These are phyloP conservation scores for Aaosphaeria arxii DNA, from an alignment of 2,329 filamentous ascomycete genomes.

Conservation along the genomic window DNA sequence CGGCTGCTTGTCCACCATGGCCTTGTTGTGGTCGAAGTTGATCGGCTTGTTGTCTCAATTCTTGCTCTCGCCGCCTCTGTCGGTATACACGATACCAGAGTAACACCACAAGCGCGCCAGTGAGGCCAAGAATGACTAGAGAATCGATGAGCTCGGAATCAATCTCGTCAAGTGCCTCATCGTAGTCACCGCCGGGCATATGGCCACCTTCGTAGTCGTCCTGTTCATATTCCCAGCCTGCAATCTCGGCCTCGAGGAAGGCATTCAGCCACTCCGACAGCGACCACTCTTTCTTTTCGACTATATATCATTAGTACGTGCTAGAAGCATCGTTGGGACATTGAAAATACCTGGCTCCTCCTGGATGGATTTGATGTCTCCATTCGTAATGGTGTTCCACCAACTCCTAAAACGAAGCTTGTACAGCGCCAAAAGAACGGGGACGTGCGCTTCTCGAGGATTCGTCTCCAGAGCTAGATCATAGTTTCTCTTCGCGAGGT, in stretches of 20 bases:
- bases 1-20: slow-evolving; percentile 7
- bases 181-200: slow-evolving; percentile 52
- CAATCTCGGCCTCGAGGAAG: slow-evolving; percentile 64
- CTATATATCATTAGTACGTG: slow-evolving; percentile 41
- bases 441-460: slow-evolving; percentile 80
- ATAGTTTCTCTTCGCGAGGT: slow-evolving; percentile 94
- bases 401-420: slow-evolving; percentile 83
- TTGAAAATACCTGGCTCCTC: slow-evolving; percentile 72
- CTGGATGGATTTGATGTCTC: slow-evolving; percentile 87
- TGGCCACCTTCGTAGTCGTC: slow-evolving; percentile 44
- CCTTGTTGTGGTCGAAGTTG: slow-evolving; percentile 24
- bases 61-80: slow-evolving; percentile 43
- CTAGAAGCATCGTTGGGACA: not conserved
- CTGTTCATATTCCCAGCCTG: slow-evolving; percentile 54
- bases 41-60: slow-evolving; percentile 25
- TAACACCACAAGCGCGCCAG: slow-evolving; percentile 69
- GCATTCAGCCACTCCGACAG: slow-evolving; percentile 83
- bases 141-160: slow-evolving; percentile 83
- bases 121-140: slow-evolving; percentile 75
- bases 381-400: slow-evolving; percentile 91
- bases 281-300: slow-evolving; percentile 69
- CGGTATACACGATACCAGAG: slow-evolving; percentile 78
- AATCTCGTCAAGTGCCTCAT: slow-evolving; percentile 55
- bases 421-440: slow-evolving; percentile 82
- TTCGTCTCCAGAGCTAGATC: slow-evolving; percentile 90